Evolutionary conservation across 148 eudicot genomes (phyloP), one percentile per base, ranked within the genome.

Genomic region (Camellia japonica): DNA sequence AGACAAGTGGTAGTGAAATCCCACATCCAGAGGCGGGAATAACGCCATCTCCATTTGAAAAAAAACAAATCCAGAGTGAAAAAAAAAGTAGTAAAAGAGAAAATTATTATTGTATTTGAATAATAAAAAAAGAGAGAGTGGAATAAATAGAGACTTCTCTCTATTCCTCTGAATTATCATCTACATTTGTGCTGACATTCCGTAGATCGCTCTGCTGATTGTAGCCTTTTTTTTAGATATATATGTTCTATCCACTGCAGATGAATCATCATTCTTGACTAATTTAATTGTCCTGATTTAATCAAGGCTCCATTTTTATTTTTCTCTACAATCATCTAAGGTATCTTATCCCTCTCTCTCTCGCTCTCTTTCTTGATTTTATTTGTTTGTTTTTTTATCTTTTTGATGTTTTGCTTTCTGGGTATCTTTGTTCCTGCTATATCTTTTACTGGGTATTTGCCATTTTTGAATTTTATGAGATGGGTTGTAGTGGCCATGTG

Each of bases 11-110:
- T 46, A 2, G 71, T 64, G 58, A 49, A 71, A 64, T 49, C 30
- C 3, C 4, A 59, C 42, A 8, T 42, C 73, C 51, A 83, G 58
- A 69, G 86, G 88, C 88, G 87, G 88, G 84, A 85, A 85, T 80
- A 51, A 79, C 30, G 82, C 82, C 54, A 30, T 20, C 68, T 18
- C 16, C 47, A 16, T 64, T 80, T 41, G 60, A 52, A 13, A 56
- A 56, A 64, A 20, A 14, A 9, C 46, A 11, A 47, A 65, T 55
- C 68, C 55, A 47, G 76, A 61, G 76, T 30, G 38, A 30, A 30
- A 30, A 23, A 30, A 30, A 30, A 1, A 30, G 38, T 30, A 30
- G 38, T 30, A 30, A 30, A 30, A 30, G 38, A 30, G 38, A 30
- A 30, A 30, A 30, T 30, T 30, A 30, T 30, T 30, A 1, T 30